Base-by-base conservation (phyloP, 495 filamentous ascomycete genomes). In the Durotheca rogersii region DNA sequence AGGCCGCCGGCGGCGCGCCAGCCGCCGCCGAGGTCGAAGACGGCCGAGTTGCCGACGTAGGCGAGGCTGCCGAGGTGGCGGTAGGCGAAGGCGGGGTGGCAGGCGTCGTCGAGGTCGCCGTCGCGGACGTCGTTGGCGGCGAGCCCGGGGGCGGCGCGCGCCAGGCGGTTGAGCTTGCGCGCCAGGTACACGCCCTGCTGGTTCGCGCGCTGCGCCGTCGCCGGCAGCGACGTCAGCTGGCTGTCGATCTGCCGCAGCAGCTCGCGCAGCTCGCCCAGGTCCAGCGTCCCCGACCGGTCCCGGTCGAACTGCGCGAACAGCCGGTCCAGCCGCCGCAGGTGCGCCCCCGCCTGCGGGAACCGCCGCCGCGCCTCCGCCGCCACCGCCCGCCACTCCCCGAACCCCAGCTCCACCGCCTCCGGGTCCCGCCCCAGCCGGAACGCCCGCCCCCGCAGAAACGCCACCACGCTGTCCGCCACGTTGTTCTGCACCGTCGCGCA, bases 401-500 rank as follows among this genome's bases (percentile, higher is more conserved):
- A 97, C 31, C 81, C 85, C 12, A 99, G 78, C 21, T 88, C 77
- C 44, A 96, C 79, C 36, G 81, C 83, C 56, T 94, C 82, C 0
- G 92, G 90, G 62, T 97, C 87, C 31, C 82, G 84, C 65, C 90
- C 91, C 50, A 86, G 89, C 66, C 96, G 89, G 86, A 88, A 96
- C 19, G 93, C 90, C 10, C 95, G 78, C 3, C 82, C 90, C 48
- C 90, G 90, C 6, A 98, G 76, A 71, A 97, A 97, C 11, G 80
- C 80, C 37, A 95, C 75, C 53, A 97, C 82, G 73, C 96, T 84
- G 51, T 88, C 85, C 16, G 89, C 86, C 4, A 95, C 72, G 62
- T 97, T 97, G 73, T 97, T 97, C 60, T 97, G 94, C 0, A 97
- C 94, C 0, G 93, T 97, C 9, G 87, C 74, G 72, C 93, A 96